Percentiles rank a stretch among this genome's conserved stretches.
Conservation (phyloP, 345 rosid genomes). For the Conringia planisiliqua region DNA sequence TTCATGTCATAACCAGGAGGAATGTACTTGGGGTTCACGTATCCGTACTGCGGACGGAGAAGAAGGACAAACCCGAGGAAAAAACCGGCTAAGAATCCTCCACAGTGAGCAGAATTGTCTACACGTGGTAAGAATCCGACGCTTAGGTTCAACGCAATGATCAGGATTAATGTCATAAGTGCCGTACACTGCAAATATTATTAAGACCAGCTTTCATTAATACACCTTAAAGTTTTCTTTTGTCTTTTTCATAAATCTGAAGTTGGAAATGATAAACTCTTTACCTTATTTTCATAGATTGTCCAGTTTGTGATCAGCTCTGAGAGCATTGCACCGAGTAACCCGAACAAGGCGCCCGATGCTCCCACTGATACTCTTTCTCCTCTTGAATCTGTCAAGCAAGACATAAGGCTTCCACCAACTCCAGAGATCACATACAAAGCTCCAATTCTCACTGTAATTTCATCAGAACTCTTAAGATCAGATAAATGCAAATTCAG, state of each 20-base stretch:
- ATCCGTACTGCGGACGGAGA: conserved; percentile 90
- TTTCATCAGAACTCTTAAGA: background rate
- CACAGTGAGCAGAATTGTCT: conserved; percentile 90
- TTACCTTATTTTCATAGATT: conserved; percentile 77
- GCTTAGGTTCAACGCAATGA: conserved; percentile 69
- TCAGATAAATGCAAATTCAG: background rate
- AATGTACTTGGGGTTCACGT: conserved; percentile 54
- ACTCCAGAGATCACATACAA: conserved; percentile 71
- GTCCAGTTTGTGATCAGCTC: conserved; percentile 96
- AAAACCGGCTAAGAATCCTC: conserved; percentile 79
- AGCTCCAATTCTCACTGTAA: conserved; percentile 72
- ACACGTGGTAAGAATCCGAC: conserved; percentile 75
- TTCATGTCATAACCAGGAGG: conserved; percentile 62
- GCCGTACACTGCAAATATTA: conserved; percentile 58
- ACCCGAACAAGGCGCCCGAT: conserved; percentile 91
- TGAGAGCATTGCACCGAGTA: conserved; percentile 96
- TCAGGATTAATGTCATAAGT: conserved; percentile 52
- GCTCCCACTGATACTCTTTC: conserved; percentile 78
- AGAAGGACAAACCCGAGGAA: conserved; percentile 80
- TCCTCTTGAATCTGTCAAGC: conserved; percentile 32
- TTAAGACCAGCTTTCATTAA: background rate
- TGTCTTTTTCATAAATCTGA: background rate
- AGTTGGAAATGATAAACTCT: background rate
- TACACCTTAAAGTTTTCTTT: background rate
- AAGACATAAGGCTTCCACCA: conserved; percentile 82